phyloP scores from a whole-genome alignment of 1,284 basidiomycete species.

The Apiotrichum siamense region DNA sequence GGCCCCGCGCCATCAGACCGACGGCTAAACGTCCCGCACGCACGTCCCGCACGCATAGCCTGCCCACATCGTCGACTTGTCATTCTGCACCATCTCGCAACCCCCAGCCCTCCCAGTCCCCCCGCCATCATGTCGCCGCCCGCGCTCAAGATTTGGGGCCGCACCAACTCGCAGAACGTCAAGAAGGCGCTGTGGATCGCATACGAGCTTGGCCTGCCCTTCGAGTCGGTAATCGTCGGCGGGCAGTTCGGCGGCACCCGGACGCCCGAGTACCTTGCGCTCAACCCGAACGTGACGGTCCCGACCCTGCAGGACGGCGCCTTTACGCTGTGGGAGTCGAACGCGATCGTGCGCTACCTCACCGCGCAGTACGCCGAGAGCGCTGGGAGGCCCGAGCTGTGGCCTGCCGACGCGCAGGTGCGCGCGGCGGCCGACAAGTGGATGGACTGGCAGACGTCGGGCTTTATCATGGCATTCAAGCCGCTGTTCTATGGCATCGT shows the following conservation, averaged over 20 bases:
- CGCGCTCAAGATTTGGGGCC: constrained; percentile 18
- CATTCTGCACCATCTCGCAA: no score
- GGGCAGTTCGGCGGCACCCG: constrained; percentile 2
- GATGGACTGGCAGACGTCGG: constrained; percentile 11
- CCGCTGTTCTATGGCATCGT: constrained; percentile 6
- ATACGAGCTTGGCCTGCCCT: constrained; percentile 6
- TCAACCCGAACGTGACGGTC: constrained; percentile 12
- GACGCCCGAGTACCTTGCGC: constrained; percentile 5
- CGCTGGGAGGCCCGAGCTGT: background rate
- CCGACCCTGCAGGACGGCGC: constrained; percentile 12
- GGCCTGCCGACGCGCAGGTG: background rate
- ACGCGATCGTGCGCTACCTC: constrained; percentile 16
- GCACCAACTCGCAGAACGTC: constrained; percentile 13
- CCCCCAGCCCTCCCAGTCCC: no score
- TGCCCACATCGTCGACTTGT: no score
- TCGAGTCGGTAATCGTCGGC: constrained; percentile 6
- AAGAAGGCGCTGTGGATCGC: constrained; percentile 14
- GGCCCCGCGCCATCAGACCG: no score
- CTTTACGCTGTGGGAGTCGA: constrained; percentile 11
- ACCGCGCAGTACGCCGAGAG: constrained; percentile 1
- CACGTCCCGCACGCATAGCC: no score
- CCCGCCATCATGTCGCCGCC: no score
- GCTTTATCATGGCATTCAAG: background rate
- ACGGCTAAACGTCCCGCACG: no score
- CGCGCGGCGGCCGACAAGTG: constrained; percentile 6